Conservation (phyloP, 129 eudicot species). For the Arctium minus region DNA sequence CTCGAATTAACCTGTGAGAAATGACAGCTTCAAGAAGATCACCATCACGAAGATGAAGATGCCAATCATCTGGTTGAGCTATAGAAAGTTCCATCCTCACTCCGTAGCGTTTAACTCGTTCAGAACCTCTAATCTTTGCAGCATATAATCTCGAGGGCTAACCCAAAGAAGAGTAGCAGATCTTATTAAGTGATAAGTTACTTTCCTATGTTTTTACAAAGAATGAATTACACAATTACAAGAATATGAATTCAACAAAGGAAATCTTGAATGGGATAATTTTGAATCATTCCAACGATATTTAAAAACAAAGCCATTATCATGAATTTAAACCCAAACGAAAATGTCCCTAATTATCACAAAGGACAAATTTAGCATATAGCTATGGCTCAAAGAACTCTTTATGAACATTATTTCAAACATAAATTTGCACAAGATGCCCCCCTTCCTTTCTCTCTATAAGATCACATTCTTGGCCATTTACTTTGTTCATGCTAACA, state of each 20-base stretch:
- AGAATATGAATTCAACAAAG: background rate
- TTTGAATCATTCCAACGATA: background rate
- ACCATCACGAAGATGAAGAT: constrained; percentile 99
- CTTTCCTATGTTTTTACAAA: background rate
- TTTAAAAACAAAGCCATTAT: background rate
- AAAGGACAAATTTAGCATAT: background rate
- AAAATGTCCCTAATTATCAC: background rate
- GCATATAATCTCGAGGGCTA: constrained; percentile 42
- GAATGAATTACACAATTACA: background rate
- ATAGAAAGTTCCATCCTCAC: constrained; percentile 74
- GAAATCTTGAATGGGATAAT: background rate
- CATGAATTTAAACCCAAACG: background rate
- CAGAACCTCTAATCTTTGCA: constrained; percentile 23
- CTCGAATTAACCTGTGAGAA: constrained; percentile 60
- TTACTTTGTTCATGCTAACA: background rate
- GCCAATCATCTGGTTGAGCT: constrained; percentile 98
- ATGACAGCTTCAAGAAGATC: constrained; percentile 84
- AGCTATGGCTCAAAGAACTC: background rate
- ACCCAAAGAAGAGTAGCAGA: constrained; percentile 1
- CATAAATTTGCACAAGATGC: background rate
- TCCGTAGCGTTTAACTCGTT: constrained; percentile 22
- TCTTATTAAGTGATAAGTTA: background rate
- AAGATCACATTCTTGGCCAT: background rate
- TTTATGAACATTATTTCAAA: background rate
- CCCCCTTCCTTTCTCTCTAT: background rate